A percentile compares a stretch with the other conserved stretches of the same genome.
phyloP scores from a whole-genome alignment of 345 rosid genomes.

The Ricinus communis region DNA sequence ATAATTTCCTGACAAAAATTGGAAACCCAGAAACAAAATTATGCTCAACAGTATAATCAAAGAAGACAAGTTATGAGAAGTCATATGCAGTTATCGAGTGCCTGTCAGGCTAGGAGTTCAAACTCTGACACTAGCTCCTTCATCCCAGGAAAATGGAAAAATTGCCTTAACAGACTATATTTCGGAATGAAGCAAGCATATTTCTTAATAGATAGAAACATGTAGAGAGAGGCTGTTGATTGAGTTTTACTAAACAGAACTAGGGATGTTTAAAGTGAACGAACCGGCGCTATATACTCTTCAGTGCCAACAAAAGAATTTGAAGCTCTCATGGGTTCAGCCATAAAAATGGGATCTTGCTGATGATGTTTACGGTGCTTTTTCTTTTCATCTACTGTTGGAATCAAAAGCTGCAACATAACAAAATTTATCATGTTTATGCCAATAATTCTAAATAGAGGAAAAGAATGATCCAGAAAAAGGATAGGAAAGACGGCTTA shows the following conservation, averaged over 20 bases:
- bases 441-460: neutral
- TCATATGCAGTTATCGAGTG: no score
- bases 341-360: conserved; percentile 77
- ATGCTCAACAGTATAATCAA: no score
- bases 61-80: no score
- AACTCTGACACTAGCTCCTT: no score
- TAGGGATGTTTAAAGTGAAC: conserved; percentile 18
- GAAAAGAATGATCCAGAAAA: neutral
- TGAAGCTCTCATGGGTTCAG: conserved; percentile 95
- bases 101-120: no score
- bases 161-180: no score
- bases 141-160: no score
- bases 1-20: conserved; percentile 70
- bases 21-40: neutral
- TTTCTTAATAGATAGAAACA: no score
- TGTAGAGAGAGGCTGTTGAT: no score
- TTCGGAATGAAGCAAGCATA: no score
- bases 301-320: conserved; percentile 98
- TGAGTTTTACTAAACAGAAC: no score
- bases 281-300: conserved; percentile 95
- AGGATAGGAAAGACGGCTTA: conserved; percentile 16
- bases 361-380: conserved; percentile 49
- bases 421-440: conserved; percentile 5
- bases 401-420: conserved; percentile 63
- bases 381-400: conserved; percentile 55